Base-by-base conservation (phyloP, 225 moss, liverwort and hornwort genomes). In the Straminergon stramineum region DNA sequence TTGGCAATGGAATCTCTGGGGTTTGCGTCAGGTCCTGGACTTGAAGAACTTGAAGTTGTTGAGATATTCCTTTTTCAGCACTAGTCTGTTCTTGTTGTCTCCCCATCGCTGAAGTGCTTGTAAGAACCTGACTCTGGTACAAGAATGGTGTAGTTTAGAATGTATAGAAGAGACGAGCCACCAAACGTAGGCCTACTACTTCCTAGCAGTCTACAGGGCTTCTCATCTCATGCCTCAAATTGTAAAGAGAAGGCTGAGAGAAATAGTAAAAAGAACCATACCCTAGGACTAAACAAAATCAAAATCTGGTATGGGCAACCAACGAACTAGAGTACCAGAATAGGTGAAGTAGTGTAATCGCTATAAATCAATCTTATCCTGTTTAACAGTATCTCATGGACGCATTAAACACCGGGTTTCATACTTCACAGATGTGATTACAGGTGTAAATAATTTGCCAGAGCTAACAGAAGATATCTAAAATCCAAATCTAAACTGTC, bases 11-110 rank as follows among this genome's bases (percentile, higher is more conserved):
- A 80, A 58, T 77, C 80, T 75, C 87, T 67, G 90, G 87, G 71
- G 71, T 60, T 67, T 80, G 64, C 53, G 83, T 75, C 81, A 66
- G 77, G 20, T 93, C 93, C 78, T 91, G 92, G 22, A 92, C 85
- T 89, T 86, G 90, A 34, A 93, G 93, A 65, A 82, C 85, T 79
- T 91, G 93, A 64, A 94, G 90, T 81, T 92, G 92, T 63, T 91
- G 91, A 74, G 86, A 78, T 62, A 92, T 84, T 62, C 86, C 92
- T 68, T 89, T 92, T 64, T 90, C 93, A 86, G 63, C 34, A 84
- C 85, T 75, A 71, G 30, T 81, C 57, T 90, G 91, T 75, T 90
- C 89, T 73, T 90, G 86, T 80, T 90, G 87, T 82, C 85, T 90
- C 88, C 45, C 70, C 56, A 82, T 87, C 79, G 90, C 89, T 92